A percentile compares a stretch with the other conserved stretches of the same genome.
Conservation (phyloP, 2,329 filamentous ascomycete species). For the Grosmannia huntii region DNA sequence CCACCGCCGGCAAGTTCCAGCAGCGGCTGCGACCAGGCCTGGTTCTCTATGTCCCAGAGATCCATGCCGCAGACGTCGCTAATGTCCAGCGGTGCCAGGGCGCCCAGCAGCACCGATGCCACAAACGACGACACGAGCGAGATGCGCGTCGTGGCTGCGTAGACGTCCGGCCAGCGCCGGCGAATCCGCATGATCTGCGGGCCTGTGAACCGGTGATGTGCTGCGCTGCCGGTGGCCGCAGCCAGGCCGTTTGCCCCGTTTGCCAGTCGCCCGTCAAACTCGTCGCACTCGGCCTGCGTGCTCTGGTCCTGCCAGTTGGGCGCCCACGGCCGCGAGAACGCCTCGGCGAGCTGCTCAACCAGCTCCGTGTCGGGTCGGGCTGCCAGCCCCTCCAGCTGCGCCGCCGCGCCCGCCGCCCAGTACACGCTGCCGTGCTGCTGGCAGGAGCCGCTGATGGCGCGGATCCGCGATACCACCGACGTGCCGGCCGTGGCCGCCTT, state of each 20-base stretch:
- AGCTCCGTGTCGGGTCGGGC: slow-evolving; percentile 40
- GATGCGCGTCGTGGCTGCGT: slow-evolving; percentile 69
- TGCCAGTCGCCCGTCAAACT: slow-evolving; percentile 58
- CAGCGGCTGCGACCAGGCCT: slow-evolving; percentile 61
- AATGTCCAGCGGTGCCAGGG: slow-evolving; percentile 80
- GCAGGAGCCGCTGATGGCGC: slow-evolving; percentile 78
- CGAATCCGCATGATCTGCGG: slow-evolving; percentile 87
- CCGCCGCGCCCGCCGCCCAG: slow-evolving; percentile 63
- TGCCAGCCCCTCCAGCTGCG: slow-evolving; percentile 42
- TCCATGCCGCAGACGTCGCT: slow-evolving; percentile 96
- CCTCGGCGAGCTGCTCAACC: slow-evolving; percentile 53
- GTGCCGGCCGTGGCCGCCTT: slow-evolving; percentile 52
- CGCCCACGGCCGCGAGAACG: slow-evolving; percentile 71
- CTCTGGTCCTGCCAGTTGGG: slow-evolving; percentile 98
- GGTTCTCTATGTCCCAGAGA: slow-evolving; percentile 74
- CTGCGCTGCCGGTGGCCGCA: slow-evolving; percentile 73
- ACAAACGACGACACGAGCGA: slow-evolving; percentile 93
- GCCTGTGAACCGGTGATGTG: slow-evolving; percentile 96
- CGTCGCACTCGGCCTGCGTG: slow-evolving; percentile 82
- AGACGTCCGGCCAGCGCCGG: slow-evolving; percentile 66
- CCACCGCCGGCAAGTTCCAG: slow-evolving; percentile 62
- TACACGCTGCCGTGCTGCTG: slow-evolving; percentile 98
- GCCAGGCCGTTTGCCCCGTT: slow-evolving; percentile 59
- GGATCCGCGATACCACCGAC: slow-evolving; percentile 49
- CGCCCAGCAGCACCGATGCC: slow-evolving; percentile 76